Evolutionary conservation across 345 rosid genomes (phyloP).

Genomic region (Populus davidiana): DNA sequence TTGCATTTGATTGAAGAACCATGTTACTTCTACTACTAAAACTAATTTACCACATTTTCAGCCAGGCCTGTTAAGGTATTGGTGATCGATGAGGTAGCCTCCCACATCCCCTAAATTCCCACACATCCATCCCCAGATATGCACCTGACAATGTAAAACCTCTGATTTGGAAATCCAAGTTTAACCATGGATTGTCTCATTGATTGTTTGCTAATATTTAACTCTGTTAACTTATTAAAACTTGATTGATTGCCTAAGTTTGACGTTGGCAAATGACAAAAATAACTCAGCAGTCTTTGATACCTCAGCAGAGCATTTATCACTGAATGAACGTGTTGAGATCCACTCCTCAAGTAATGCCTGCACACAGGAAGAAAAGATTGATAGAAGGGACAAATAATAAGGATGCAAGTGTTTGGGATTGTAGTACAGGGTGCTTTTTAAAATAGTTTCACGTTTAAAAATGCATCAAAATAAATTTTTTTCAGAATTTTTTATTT

Average conservation of each 20-base stretch:
- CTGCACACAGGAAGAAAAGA: constrained; percentile 35
- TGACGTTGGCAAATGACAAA: neutral
- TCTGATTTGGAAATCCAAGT: neutral
- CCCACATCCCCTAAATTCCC: neutral
- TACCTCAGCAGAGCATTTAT: constrained; percentile 67
- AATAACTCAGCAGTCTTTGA: neutral
- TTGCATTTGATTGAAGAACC: neutral
- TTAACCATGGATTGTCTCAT: neutral
- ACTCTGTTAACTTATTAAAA: neutral
- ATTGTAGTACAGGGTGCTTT: no score
- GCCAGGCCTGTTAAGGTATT: neutral
- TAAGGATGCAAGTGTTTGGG: neutral
- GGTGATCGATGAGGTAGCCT: neutral
- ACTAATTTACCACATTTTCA: neutral
- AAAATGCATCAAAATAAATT: no score
- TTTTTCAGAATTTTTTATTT: no score
- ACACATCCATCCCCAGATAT: neutral
- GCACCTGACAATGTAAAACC: neutral
- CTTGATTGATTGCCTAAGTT: neutral
- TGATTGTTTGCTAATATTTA: neutral
- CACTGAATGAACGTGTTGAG: constrained; percentile 54
- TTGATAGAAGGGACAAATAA: neutral
- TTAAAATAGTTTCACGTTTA: no score
- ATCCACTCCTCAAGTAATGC: constrained; percentile 95
- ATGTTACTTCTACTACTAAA: neutral